Conservation (phyloP, 208 protist species). For the Wallacemonas sp. region DNA sequence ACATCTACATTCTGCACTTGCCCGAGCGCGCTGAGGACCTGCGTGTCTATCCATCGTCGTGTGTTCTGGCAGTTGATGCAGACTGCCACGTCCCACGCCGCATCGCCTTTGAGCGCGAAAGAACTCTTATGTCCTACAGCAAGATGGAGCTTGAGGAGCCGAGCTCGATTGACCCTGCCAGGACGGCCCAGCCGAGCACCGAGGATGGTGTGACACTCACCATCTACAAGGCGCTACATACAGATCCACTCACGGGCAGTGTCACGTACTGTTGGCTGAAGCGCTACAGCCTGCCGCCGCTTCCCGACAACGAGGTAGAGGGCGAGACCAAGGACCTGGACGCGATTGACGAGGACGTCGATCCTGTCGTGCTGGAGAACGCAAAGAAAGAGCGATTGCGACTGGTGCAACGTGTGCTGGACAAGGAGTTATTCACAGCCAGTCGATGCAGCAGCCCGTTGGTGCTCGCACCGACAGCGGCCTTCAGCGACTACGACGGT, state of each 20-base stretch:
- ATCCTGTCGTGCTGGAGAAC: not conserved
- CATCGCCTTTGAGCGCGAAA: slow-evolving; percentile 59
- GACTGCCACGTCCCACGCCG: slow-evolving; percentile 25
- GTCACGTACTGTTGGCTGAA: slow-evolving; percentile 68
- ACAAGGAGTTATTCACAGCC: slow-evolving; percentile 36
- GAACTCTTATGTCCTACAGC: slow-evolving; percentile 59
- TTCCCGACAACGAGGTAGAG: not conserved
- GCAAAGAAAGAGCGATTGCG: not conserved
- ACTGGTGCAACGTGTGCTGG: slow-evolving; percentile 32
- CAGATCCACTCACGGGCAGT: slow-evolving; percentile 46
- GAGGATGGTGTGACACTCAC: slow-evolving; percentile 20
- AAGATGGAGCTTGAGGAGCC: slow-evolving; percentile 42
- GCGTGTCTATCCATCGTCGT: slow-evolving; percentile 42
- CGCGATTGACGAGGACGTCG: slow-evolving; percentile 1
- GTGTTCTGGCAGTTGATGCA: slow-evolving; percentile 17
- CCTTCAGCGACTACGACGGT: slow-evolving; percentile 48
- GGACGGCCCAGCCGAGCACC: not conserved
- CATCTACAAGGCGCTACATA: slow-evolving; percentile 50
- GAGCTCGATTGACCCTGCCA: slow-evolving; percentile 45
- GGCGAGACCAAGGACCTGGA: not conserved
- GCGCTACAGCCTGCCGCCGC: slow-evolving; percentile 43
- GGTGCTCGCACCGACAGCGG: slow-evolving; percentile 43
- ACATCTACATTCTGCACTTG: slow-evolving; percentile 47
- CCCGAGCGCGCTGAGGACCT: slow-evolving; percentile 46
- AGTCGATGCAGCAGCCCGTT: slow-evolving; percentile 32